Base-by-base conservation (phyloP, 2,329 filamentous ascomycete species). In the Beauveria rudraprayagi region DNA sequence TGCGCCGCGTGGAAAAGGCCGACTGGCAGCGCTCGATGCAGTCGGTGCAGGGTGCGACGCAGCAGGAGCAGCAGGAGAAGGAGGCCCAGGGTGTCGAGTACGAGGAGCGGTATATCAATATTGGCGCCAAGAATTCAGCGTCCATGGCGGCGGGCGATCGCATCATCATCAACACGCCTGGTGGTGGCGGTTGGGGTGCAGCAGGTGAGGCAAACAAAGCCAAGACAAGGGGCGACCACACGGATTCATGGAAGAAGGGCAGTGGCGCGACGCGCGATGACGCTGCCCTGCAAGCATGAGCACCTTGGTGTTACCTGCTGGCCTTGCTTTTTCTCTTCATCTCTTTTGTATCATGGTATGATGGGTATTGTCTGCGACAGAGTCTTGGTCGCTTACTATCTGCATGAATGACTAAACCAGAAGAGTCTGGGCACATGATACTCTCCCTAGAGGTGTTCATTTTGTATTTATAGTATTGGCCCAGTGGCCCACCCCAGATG, bases 91-190 rank as follows among this genome's bases (percentile, higher is more conserved):
- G 75, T 11, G 68, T 69, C 7, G 79, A 82, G 64, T 81, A 80
- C 68, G 78, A 85, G 70, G 80, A 86, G 71, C 76, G 86, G 44
- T 77, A 80, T 56, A 87, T 92, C 69, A 92, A 90, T 68, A 71
- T 92, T 44, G 89, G 89, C 0, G 88, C 85, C 1, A 93, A 93
- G 79, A 93, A 92, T 66, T 91, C 86, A 28, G 89, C 89, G 14
- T 80, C 82, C 14, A 92, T 93, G 88, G 79, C 84, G 69, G 78
- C 85, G 1, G 90, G 90, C 0, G 90, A 94, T 70, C 78, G 89
- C 7, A 91, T 93, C 68, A 89, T 93, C 60, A 79, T 94, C 19
- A 80, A 81, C 65, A 93, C 90, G 5, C 90, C 90, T 3, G 90
- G 90, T 34, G 90, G 90, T 59, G 90, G 90, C 47, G 90, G 86